phyloP scores from a whole-genome alignment of 83 land plant species.

The Thuja plicata region DNA sequence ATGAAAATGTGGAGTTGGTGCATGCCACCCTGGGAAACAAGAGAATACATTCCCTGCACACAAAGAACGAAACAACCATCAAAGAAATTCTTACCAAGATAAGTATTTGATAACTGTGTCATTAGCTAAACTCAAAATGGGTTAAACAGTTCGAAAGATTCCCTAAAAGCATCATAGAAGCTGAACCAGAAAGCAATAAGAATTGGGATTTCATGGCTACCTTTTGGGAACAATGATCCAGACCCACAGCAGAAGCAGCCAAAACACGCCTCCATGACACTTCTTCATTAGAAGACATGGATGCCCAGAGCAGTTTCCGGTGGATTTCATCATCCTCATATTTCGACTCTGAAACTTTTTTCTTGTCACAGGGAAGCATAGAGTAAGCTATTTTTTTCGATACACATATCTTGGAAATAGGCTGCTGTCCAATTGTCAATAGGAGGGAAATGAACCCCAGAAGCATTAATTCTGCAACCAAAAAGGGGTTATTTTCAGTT shows the following conservation, averaged over 20 bases:
- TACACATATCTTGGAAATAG: constrained; percentile 42
- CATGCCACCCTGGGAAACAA: constrained; percentile 15
- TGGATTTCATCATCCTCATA: not conserved
- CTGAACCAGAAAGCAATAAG: not conserved
- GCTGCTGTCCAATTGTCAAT: constrained; percentile 28
- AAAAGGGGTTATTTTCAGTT: not conserved
- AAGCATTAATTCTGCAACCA: constrained; percentile 38
- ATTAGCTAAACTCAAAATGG: not conserved
- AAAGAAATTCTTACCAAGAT: not conserved
- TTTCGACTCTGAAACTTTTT: not conserved
- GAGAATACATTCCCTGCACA: constrained; percentile 47
- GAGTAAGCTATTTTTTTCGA: constrained; percentile 17
- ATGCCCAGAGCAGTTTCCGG: constrained; percentile 25
- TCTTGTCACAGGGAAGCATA: constrained; percentile 37
- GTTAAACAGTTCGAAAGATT: too few species aligned
- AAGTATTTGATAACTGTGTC: not conserved
- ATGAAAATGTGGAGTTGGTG: too few species aligned
- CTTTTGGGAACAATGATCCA: not conserved
- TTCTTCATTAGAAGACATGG: constrained; percentile 10
- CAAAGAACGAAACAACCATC: not conserved
- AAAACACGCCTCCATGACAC: constrained; percentile 12
- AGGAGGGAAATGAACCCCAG: constrained; percentile 54
- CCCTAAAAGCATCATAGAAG: not conserved
- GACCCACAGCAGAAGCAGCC: constrained; percentile 15
- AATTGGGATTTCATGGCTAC: not conserved